Evolutionary conservation across 2,329 filamentous ascomycete genomes (phyloP), one percentile per base, ranked within the genome.

Genomic region (Aureobasidium mangrovei): DNA sequence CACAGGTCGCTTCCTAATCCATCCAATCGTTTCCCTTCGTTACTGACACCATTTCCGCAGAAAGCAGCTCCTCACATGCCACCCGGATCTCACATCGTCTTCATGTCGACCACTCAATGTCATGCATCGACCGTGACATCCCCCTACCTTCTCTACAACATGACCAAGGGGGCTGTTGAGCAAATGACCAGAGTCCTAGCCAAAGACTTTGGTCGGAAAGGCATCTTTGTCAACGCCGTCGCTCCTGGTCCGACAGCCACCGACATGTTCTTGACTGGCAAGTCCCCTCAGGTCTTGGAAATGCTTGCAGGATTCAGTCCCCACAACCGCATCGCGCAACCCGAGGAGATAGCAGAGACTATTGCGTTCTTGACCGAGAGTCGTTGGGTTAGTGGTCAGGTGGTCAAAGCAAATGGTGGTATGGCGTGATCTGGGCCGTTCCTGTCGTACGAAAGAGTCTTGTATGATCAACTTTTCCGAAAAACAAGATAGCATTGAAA

Each of bases 81-180:
- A 0, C n/a, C 64, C 0, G 77, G 76, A 2, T 71, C 71, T 0
- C 70, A 71, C 18, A 69, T 82, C 51, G 69, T 82, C 57, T 70
- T 82, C 56, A 67, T 82, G 57, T 78, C 76, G 3, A 78, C 77
- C 7, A 69, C 65, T 3, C 67, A 70, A 26, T 69, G 65, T 36
- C 61, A 60, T 10, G 60, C 65, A 3, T 72, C 70, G 1, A 67
- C 63, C 3, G 67, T 81, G 53, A 64, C 67, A 28, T 70, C 76
- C 0, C 58, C 62, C 0, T 79, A 80, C 58, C 67, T 77, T 12
- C 69, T 80, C 7, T 84, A 83, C 63, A 70, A 70, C 7, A 68
- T 74, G 0, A 79, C 76, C 41, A 84, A 84, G 61, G 80, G 78
- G 44, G 77, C 80, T 7, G 72, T 84, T 39, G 79, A 83, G 64